Evolutionary conservation across 371 early-diverging fungal species (phyloP).

Genomic region (Hamiltosporidium tvaerminnensis): DNA sequence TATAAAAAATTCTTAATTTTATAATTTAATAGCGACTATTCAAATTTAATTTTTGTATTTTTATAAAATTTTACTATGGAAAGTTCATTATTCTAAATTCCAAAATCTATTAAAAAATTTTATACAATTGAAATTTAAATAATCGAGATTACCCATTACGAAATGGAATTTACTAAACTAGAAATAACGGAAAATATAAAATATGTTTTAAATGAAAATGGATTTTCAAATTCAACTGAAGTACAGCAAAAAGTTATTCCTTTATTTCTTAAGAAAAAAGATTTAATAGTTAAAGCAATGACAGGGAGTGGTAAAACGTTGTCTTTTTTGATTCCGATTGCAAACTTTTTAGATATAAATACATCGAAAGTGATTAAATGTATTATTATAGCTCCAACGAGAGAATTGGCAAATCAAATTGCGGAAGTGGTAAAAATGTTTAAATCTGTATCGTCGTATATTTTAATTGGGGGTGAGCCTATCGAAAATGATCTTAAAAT

Average conservation of each 20-base stretch:
- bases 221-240: neutral
- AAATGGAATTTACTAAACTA: no score
- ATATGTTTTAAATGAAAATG: no score
- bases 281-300: slow-evolving; percentile 73
- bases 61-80: no score
- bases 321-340: slow-evolving; percentile 69
- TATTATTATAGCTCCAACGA: slow-evolving; percentile 79
- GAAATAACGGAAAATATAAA: no score
- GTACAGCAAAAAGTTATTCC: neutral
- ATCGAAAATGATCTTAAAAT: neutral
- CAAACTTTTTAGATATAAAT: slow-evolving; percentile 5
- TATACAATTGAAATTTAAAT: no score
- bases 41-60: no score
- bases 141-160: no score
- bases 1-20: no score
- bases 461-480: neutral
- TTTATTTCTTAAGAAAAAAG: slow-evolving; percentile 31
- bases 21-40: no score
- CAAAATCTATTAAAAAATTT: no score
- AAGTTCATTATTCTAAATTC: no score
- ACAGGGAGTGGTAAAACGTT: slow-evolving; percentile 95
- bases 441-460: neutral
- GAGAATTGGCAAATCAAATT: slow-evolving; percentile 88
- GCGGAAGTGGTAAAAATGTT: slow-evolving; percentile 83
- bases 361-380: neutral